Conservation (phyloP, 1,284 basidiomycete genomes). For the Baeospora myosura region DNA sequence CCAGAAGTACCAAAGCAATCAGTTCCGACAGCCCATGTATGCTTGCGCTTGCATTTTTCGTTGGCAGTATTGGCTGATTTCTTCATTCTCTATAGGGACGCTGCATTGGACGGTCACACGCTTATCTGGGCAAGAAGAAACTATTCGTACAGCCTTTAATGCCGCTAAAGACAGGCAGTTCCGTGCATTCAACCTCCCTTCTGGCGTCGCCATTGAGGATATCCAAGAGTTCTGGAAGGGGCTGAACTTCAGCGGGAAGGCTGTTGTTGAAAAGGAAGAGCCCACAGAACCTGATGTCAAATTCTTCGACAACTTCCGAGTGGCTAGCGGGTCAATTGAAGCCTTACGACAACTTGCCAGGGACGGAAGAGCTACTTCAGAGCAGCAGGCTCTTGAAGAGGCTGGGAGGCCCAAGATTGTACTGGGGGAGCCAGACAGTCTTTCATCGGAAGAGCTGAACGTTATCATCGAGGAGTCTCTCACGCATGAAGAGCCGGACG, state of each 20-base stretch:
- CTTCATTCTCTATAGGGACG: constrained; percentile 37
- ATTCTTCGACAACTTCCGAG: constrained; percentile 20
- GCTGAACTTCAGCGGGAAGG: constrained; percentile 37
- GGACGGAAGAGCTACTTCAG: constrained; percentile 26
- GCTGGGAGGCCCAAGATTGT: constrained; percentile 32
- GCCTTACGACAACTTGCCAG: constrained; percentile 29
- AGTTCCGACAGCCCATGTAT: constrained; percentile 30
- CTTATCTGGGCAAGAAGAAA: constrained; percentile 22
- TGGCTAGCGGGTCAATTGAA: constrained; percentile 20
- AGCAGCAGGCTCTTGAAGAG: constrained; percentile 20
- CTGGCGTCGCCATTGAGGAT: constrained; percentile 35
- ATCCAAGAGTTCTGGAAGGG: constrained; percentile 42
- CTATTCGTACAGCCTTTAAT: constrained; percentile 27
- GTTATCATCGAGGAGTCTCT: too few relatives aligned
- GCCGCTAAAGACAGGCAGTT: constrained; percentile 33
- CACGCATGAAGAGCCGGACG: too few relatives aligned
- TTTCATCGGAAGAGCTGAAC: not conserved
- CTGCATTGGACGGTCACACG: constrained; percentile 43
- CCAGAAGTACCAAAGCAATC: constrained; percentile 30
- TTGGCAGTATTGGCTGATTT: not conserved
- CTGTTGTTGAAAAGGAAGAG: constrained; percentile 7
- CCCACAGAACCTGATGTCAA: constrained; percentile 14
- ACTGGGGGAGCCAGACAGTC: constrained; percentile 20
- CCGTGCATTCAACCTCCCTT: constrained; percentile 38
- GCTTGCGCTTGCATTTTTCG: constrained; percentile 14